phyloP scores from a whole-genome alignment of 1,284 basidiomycete species.

The Cyathus olla region DNA sequence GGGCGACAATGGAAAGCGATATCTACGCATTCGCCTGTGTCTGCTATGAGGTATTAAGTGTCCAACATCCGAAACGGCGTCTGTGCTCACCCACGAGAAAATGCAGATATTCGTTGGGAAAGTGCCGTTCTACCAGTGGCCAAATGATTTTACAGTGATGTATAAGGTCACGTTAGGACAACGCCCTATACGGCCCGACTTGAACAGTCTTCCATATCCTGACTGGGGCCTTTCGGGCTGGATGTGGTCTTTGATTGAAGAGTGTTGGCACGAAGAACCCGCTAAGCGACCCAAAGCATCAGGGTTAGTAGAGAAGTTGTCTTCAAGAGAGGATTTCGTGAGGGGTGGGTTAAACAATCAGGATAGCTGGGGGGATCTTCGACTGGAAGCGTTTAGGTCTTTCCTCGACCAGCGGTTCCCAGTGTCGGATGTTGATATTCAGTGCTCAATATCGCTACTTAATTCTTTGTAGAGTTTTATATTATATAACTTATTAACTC shows the following conservation, averaged over 20 bases:
- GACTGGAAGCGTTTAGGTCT: too few relatives aligned
- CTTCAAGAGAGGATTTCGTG: not conserved
- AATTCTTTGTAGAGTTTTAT: too few relatives aligned
- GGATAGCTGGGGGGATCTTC: too few relatives aligned
- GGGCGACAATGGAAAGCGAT: not conserved
- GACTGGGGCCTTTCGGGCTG: not conserved
- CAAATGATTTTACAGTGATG: not conserved
- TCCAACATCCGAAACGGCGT: too few relatives aligned
- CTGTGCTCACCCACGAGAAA: not conserved
- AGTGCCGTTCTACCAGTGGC: too few relatives aligned
- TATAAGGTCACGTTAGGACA: not conserved
- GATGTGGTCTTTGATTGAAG: not conserved
- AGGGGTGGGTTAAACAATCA: not conserved
- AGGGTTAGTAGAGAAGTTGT: not conserved
- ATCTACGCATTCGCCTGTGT: not conserved
- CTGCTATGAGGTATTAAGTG: not conserved
- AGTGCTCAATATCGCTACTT: too few relatives aligned
- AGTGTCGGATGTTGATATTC: too few relatives aligned
- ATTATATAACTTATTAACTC: too few relatives aligned
- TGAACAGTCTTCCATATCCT: not conserved
- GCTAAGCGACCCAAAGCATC: not conserved
- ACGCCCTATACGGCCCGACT: not conserved
- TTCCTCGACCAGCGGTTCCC: too few relatives aligned
- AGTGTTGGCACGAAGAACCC: not conserved
- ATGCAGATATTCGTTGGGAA: constrained; percentile 4